Base-by-base conservation (phyloP, 495 filamentous ascomycete genomes). In the Penicillium crystallinum region DNA sequence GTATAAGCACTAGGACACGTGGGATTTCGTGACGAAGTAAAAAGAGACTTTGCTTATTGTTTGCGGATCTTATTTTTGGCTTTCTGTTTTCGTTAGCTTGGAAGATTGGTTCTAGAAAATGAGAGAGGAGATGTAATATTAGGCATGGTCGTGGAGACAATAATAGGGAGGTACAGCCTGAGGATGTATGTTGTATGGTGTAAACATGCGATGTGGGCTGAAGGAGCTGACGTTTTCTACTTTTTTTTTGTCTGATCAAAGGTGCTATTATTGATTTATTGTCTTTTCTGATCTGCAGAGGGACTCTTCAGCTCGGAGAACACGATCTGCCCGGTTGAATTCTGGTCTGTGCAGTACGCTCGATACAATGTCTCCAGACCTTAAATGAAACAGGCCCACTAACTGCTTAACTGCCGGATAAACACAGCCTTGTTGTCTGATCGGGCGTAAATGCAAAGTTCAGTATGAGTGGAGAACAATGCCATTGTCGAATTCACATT, bases 1-100 rank as follows among this genome's bases (percentile, higher is more conserved):
- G 8, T 29, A 19, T 50, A 33, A 15, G 48, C 48, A 50, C 48
- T 50, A 50, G 14, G 18, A 42, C 48, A 50, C 48, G 48, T 50
- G 48, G 37, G 19, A 39, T 22, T 49, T 10, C 5, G 27, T 49
- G 48, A 42, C 48, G 48, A 50, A 31, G 37, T 31, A 27, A 38
- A 27, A 38, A 14, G 27, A 42, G 5, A 36, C 19, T 35, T 21
- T 50, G 37, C 37, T 50, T 50, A 42, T 49, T 50, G 22, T 17
- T n/a, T 33, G 11, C 9, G 34, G n/a, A 8, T 17, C 14, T 15
- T 36, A 6, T 1, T 7, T 36, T 2, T 15, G 0, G 34, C n/a
- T 17, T 17, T 17, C 12, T 14, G 11, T 4, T 38, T 14, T 4
- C 14, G 4, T 3, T 48, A 38, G 45, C 31, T 31, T 21, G 11